These are phyloP conservation scores for Marsdenia floribunda DNA, from an alignment of 257 asterid genomes.

Conservation along the genomic window DNA sequence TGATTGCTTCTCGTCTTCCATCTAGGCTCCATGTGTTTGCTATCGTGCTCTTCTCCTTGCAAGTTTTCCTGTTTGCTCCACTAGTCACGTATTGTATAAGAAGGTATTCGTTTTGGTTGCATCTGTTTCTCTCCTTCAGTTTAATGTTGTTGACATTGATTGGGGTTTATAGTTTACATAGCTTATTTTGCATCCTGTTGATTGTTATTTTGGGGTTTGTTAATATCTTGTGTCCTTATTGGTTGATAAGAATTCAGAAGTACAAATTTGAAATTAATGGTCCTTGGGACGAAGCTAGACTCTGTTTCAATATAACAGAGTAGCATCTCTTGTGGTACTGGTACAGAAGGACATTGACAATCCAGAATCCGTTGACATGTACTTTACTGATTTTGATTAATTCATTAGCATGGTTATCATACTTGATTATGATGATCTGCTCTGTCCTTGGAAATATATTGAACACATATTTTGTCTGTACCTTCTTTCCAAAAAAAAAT, in stretches of 20 bases:
- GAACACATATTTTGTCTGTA: background rate
- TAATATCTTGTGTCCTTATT: conserved; percentile 80
- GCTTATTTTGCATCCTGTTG: conserved; percentile 50
- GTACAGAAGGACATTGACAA: background rate
- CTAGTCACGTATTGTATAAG: conserved; percentile 62
- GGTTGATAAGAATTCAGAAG: conserved; percentile 85
- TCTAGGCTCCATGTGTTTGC: conserved; percentile 82
- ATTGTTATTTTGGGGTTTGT: conserved; percentile 52
- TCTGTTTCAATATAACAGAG: conserved; percentile 69
- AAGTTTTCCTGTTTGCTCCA: conserved; percentile 83
- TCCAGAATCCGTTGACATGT: background rate
- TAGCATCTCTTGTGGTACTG: conserved; percentile 6
- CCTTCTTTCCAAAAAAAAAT: background rate
- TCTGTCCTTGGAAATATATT: background rate
- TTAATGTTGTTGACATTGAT: conserved; percentile 48
- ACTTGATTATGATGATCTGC: background rate
- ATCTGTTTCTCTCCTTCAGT: conserved; percentile 54
- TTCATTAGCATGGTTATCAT: background rate
- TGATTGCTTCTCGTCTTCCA: conserved; percentile 87
- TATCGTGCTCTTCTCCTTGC: conserved; percentile 76
- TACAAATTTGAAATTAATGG: conserved; percentile 95
- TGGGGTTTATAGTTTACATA: conserved; percentile 46
- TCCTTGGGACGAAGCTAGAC: conserved; percentile 98
- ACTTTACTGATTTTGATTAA: background rate
- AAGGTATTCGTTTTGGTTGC: conserved; percentile 64